Evolutionary conservation across 305 asterid species (phyloP), one percentile per base, ranked within the genome.

Genomic region (Lippia alba): DNA sequence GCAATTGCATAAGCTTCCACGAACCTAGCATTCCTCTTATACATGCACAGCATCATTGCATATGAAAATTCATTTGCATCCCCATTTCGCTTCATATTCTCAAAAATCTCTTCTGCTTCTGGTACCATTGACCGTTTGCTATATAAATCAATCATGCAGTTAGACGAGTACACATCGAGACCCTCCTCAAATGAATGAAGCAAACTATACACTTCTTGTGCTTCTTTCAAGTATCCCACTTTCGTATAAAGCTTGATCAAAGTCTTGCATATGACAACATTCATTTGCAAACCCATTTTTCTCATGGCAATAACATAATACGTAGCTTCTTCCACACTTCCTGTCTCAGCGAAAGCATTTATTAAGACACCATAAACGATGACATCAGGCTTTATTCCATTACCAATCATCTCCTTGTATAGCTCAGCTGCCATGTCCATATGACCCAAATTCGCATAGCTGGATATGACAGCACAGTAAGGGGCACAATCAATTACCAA

Each of bases 11-110:
- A 74, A 3, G 96, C 99, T 63, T 92, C 97, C 44, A 63, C 57
- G 51, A 92, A 89, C 69, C 85, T 82, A 36, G 94, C 91, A 51
- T 87, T 92, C 85, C 87, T 88, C 81, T 80, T 90, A 79, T 94
- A 90, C 99, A 94, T 88, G 62, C 97, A 89, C 71, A 94, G 32
- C 98, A 90, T 94, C 99, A 92, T 92, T 45, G 99, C 97, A 74
- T 92, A 86, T 33, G 99, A 78, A 69, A 94, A 94, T 71, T 94
- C 99, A 56, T 90, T 90, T 2, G 98, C 97, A 10, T 61, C 68
- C 17, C 91, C 89, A 18, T 78, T 78, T 46, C 58, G 71, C 80
- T 69, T 88, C 88, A 94, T 67, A 33, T 68, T 34, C 71, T 85
- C 81, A 36, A 94, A 92, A 45, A 86, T 77, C 80, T 76, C 83